These are phyloP conservation scores for Aspergillus sclerotiicarbonarius DNA, from an alignment of 495 filamentous ascomycete species.

Conservation along the genomic window DNA sequence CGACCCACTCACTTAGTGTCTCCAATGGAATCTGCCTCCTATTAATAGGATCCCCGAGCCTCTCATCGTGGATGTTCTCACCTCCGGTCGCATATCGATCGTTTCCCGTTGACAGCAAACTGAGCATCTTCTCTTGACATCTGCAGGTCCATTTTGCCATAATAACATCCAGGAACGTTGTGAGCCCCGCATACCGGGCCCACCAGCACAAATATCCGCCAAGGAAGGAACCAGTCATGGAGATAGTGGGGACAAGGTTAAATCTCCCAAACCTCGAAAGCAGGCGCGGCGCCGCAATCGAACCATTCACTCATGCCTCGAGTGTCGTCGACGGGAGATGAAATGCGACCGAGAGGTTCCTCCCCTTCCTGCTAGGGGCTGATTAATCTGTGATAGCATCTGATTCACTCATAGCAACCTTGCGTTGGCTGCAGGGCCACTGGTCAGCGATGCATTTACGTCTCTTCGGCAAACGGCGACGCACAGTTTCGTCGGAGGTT, in stretches of 20 bases:
- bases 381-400: background rate
- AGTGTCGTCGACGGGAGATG: constrained; percentile 69
- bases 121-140: too few relatives aligned
- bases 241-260: background rate
- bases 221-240: too few relatives aligned
- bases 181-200: too few relatives aligned
- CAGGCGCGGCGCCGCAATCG: constrained; percentile 25
- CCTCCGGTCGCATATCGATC: too few relatives aligned
- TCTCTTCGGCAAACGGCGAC: background rate
- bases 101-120: too few relatives aligned
- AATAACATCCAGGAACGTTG: too few relatives aligned
- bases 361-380: background rate
- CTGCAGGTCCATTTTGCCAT: too few relatives aligned
- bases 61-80: too few relatives aligned
- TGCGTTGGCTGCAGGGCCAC: background rate
- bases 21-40: too few relatives aligned
- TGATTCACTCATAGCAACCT: constrained; percentile 1
- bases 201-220: too few relatives aligned
- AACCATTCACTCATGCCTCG: constrained; percentile 66
- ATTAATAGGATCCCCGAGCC: too few relatives aligned
- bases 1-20: too few relatives aligned
- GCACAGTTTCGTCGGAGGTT: constrained; percentile 42
- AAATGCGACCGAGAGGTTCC: constrained; percentile 60
- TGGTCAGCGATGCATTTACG: background rate
- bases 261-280: background rate